phyloP scores from a whole-genome alignment of 1,139 yeast species.

The Scheffersomyces segobiensis region DNA sequence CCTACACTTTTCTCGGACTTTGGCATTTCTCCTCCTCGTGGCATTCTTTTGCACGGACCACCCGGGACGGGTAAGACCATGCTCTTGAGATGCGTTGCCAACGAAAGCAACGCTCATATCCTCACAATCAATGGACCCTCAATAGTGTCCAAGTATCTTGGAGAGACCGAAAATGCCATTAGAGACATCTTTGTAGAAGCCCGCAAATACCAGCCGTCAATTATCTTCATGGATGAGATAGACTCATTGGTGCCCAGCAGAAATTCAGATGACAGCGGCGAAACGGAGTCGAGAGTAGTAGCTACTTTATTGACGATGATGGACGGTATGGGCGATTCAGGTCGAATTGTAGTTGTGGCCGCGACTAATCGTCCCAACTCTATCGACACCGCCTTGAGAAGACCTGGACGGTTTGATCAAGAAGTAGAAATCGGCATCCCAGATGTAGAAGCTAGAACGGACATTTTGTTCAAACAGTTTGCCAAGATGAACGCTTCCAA shows the following conservation, averaged over 20 bases:
- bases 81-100: conserved; percentile 80
- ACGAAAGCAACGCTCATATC: conserved; percentile 73
- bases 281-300: conserved; percentile 84
- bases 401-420: conserved; percentile 84
- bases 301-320: conserved; percentile 84
- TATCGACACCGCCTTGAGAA: conserved; percentile 58
- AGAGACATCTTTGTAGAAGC: conserved; percentile 87
- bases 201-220: conserved; percentile 76
- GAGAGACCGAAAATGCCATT: conserved; percentile 87
- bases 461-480: conserved; percentile 64
- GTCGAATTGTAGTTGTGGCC: conserved; percentile 75
- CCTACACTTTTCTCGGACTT: conserved; percentile 79
- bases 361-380: conserved; percentile 79
- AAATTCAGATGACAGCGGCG: conserved; percentile 82
- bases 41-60: conserved; percentile 88
- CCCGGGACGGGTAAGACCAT: conserved; percentile 98
- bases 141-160: conserved; percentile 86
- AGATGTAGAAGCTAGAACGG: conserved; percentile 64
- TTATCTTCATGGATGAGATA: conserved; percentile 87
- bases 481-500: conserved; percentile 57
- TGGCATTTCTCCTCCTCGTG: conserved; percentile 90
- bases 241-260: conserved; percentile 88
- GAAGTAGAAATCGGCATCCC: conserved; percentile 82
- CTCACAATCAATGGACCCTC: conserved; percentile 88
- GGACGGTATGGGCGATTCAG: conserved; percentile 82